Base-by-base conservation (phyloP, 2,329 filamentous ascomycete genomes). In the Paraconiothyrium sp. region DNA sequence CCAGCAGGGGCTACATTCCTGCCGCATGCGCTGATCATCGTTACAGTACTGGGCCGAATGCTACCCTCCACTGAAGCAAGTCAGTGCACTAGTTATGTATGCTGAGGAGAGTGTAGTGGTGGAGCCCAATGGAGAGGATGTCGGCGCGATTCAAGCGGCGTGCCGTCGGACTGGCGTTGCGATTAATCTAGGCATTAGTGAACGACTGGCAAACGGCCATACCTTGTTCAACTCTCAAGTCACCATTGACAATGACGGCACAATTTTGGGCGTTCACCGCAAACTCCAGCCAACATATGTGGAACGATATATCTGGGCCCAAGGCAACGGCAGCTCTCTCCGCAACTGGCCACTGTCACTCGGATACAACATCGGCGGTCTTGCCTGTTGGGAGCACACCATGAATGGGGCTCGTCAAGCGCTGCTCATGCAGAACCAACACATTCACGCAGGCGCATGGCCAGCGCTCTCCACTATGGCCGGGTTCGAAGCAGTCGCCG, bases 401-500 rank as follows among this genome's bases (percentile, higher is more conserved):
- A 76, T 78, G 76, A 78, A 78, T 27, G 76, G 75, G 32, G 75
- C 76, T 24, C 70, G 76, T n/a, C 76, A 78, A 59, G 76, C 77
- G 2, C 62, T 79, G 34, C 66, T 78, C 16, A 66, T 61, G 48
- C 72, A 77, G 46, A 72, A 74, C 20, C 72, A 79, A 52, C 74
- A 78, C 37, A 75, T 81, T 74, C 72, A 76, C 59, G 72, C 73
- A 2, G 73, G 73, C 39, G 72, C 59, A 68, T 84, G 76, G 73
- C 78, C 58, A 71, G 84, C 58, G 62, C 63, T 75, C n/a, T 73
- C 72, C 0, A 75, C 71, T 8, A 73, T 76, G 75, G 66, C 67
- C 0, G 80, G 80, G 0, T 82, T 83, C 47, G 79, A 82, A 59
- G 67, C 62, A 0, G 75, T 78, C 6, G 80, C 80, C 1, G 76